These are phyloP conservation scores for Agroathelia rolfsii DNA, from an alignment of 1,284 basidiomycete species.

Conservation along the genomic window DNA sequence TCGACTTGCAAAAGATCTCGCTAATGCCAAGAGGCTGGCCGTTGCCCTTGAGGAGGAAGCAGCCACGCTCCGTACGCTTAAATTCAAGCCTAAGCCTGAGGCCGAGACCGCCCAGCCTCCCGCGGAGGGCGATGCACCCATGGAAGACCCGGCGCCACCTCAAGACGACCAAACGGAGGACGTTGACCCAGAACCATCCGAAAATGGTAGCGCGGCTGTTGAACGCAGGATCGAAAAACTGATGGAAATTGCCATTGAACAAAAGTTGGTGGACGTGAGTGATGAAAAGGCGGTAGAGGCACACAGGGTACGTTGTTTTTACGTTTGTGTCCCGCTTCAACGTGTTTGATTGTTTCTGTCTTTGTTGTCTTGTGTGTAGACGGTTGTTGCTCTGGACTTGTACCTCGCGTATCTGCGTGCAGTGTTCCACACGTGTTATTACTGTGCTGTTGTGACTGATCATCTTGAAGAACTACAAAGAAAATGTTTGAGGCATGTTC, in stretches of 20 bases:
- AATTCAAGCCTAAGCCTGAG: constrained; percentile 21
- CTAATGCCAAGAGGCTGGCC: constrained; percentile 62
- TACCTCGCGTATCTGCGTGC: constrained; percentile 78
- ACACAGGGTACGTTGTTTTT: constrained; percentile 47
- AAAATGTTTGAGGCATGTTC: constrained; percentile 85
- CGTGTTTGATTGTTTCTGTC: constrained; percentile 10
- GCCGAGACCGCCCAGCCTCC: constrained; percentile 15
- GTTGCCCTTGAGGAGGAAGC: constrained; percentile 64
- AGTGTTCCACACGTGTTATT: constrained; percentile 89
- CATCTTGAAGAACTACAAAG: constrained; percentile 90
- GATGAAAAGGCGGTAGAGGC: constrained; percentile 55
- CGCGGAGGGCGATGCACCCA: constrained; percentile 30
- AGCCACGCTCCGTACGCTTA: constrained; percentile 37
- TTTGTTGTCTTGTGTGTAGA: constrained; percentile 27
- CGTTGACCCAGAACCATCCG: constrained; percentile 46
- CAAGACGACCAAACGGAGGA: constrained; percentile 35
- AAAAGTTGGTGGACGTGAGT: constrained; percentile 43
- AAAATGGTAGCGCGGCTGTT: constrained; percentile 57
- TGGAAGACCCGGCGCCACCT: constrained; percentile 30
- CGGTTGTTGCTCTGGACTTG: constrained; percentile 70
- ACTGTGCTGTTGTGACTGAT: constrained; percentile 85
- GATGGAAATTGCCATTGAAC: constrained; percentile 54
- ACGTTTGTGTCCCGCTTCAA: constrained; percentile 8
- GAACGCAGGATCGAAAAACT: constrained; percentile 69
- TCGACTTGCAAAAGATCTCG: constrained; percentile 70